Base-by-base conservation (phyloP, 106 monocot genomes). In the Dioscorea zingiberensis region DNA sequence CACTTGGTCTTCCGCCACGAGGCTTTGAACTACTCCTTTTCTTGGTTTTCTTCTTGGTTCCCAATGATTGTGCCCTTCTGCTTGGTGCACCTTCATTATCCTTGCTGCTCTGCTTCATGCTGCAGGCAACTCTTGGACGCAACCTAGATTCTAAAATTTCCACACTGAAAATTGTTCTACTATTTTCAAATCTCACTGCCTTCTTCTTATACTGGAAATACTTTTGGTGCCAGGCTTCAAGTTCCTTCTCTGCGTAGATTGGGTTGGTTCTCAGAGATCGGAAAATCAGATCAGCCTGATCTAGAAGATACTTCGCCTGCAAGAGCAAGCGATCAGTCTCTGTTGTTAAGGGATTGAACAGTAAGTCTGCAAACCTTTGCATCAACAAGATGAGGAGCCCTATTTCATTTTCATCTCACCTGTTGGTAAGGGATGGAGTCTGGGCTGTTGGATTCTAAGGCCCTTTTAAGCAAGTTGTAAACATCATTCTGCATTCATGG, bases 401-500 rank as follows among this genome's bases (percentile, higher is more conserved):
- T 59, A 7, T 59, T 27, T 59, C 21, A 24, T 44, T n/a, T 18
- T 13, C 5, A 15, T 27, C 21, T 57, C 59, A 72, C 83, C 83
- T 79, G 71, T 56, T n/a, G 62, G 53, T 63, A 72, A 66, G 75
- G 71, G 28, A 79, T 58, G 27, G 83, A 68, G 44, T 78, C 69
- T 48, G 55, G 54, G 18, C 60, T 16, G 60, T 83, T 83, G 27
- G 65, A 78, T 16, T 74, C 47, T 27, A 78, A 67, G 44, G 83
- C 78, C 44, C 74, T 83, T 13, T 27, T 24, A 66, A 78, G 74
- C 49, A 83, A 71, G 24, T 21, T 71, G 44, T 67, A 71, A 46
- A 83, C 83, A 74, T 83, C 83, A 58, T 54, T 83, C 83, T 83
- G 66, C 67, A 63, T 44, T 63, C 48, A 55, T 24, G 63, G 3